Evolutionary conservation across 352 stramenopile species (phyloP), one percentile per base, ranked within the genome.

Genomic region (Phytophthora colocasiae): DNA sequence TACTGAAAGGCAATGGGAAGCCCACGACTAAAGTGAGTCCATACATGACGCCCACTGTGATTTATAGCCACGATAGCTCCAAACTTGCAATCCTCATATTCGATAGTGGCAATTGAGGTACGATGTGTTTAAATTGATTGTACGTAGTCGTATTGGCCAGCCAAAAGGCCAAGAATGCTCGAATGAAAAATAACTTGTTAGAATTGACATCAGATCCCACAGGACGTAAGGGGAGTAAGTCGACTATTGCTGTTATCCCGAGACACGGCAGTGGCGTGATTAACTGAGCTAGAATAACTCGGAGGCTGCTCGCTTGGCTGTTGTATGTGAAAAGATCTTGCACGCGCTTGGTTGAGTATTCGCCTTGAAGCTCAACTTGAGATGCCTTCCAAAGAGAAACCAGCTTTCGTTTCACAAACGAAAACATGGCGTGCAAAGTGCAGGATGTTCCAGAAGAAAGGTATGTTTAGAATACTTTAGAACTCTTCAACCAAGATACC

Each of bases 1-100:
- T 66, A 24, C 57, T 70, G 52, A 83, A 79, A 19, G 71, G 71
- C 11, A 80, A 22, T 0, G 72, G 72, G 46, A 74, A 81, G 0
- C 75, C 75, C 29, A 83, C 66, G 0, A 17, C 14, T 8, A 70
- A 31, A 2, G 55, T 51, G 7, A 73, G 1, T 5, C 11, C 43
- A 38, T 73, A 63, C 55, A 63, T 48, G 3, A 38, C 27, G 17
- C 15, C 2, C 12, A 50, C 45, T 1, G 24, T 50, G 1, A 63
- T 36, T n/a, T 1, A 31, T 22, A n/a, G 47, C 55, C 3, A 60
- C 50, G 10, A 72, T n/a, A 1, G 57, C 52, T 15, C 58, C 46
- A 19, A 41, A 15, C 1, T 24, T 4, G 32, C 32, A 10, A 54
- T 63, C 9, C 50, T 29, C 4, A 39, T 14, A 22, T 29, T 62